phyloP scores from a whole-genome alignment of 208 protist species.

The Crithidia thermophila region DNA sequence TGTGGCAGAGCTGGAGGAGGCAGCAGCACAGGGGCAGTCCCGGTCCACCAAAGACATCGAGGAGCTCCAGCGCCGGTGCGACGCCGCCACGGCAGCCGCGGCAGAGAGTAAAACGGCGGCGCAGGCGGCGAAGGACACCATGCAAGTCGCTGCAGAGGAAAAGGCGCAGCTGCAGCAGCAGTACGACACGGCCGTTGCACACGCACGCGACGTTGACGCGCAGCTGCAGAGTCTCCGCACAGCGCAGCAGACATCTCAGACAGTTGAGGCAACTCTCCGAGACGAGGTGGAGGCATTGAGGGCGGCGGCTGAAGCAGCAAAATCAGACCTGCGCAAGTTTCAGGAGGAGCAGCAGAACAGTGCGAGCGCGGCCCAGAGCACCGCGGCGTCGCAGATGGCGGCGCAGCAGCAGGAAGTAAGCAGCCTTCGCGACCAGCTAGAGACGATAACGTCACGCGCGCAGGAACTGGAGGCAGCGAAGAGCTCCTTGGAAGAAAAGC shows the following conservation, averaged over 20 bases:
- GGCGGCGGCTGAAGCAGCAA: too few relatives aligned
- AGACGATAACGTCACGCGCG: too few relatives aligned
- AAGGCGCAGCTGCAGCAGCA: constrained; percentile 13
- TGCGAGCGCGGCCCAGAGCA: too few relatives aligned
- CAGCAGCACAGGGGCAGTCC: not conserved
- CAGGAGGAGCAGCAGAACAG: too few relatives aligned
- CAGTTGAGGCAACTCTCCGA: not conserved
- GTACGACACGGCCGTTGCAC: not conserved
- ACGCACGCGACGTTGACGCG: not conserved
- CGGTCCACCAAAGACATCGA: not conserved
- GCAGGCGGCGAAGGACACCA: not conserved
- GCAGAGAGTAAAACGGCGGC: not conserved
- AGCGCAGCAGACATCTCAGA: constrained; percentile 4
- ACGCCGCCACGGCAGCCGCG: not conserved
- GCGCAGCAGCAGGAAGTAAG: not conserved
- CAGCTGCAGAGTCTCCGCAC: not conserved
- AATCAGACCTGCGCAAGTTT: not conserved
- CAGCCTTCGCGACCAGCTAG: too few relatives aligned
- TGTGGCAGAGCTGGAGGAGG: not conserved
- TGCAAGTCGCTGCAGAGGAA: too few relatives aligned
- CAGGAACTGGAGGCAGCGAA: too few relatives aligned
- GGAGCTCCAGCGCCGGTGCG: not conserved
- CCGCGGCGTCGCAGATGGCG: not conserved
- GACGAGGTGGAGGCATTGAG: not conserved
- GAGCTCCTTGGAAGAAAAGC: too few relatives aligned